phyloP scores from a whole-genome alignment of 768 basidiomycete genomes.

The Boletus vermiculosoides region DNA sequence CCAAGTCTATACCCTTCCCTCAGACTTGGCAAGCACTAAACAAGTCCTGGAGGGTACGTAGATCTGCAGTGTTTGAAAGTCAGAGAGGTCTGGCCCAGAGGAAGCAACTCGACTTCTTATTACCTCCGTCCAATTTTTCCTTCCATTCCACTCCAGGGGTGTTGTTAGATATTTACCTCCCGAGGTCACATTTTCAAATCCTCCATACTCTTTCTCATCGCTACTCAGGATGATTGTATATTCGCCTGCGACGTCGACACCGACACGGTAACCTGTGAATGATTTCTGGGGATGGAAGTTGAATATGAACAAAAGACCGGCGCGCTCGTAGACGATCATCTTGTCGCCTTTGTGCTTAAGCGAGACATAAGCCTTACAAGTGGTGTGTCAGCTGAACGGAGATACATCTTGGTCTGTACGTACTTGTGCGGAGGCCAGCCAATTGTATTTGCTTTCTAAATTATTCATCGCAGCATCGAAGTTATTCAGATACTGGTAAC shows the following conservation, averaged over 20 bases:
- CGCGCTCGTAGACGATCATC: conserved; percentile 91
- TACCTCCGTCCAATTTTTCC: conserved; percentile 89
- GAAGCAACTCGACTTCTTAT: conserved; percentile 32
- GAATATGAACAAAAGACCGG: conserved; percentile 91
- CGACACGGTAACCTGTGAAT: conserved; percentile 92
- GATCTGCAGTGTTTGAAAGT: conserved; percentile 19
- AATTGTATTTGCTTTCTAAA: conserved; percentile 74
- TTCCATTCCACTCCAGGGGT: conserved; percentile 86
- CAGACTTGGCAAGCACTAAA: conserved; percentile 27
- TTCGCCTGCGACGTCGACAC: conserved; percentile 81
- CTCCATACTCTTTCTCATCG: conserved; percentile 87
- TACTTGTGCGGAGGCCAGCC: conserved; percentile 83
- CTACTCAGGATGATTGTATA: conserved; percentile 79
- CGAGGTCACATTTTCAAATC: conserved; percentile 75
- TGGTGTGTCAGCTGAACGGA: conserved; percentile 5
- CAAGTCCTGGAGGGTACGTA: conserved; percentile 34
- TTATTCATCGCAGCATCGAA: conserved; percentile 94
- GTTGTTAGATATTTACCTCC: conserved; percentile 75
- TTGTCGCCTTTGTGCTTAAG: conserved; percentile 94
- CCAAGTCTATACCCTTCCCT: not conserved
- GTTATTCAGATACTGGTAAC: conserved; percentile 93
- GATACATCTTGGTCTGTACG: conserved; percentile 9
- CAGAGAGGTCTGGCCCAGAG: not conserved
- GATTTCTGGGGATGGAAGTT: conserved; percentile 94
- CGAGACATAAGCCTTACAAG: conserved; percentile 78